These are phyloP conservation scores for Endogone sp. DNA, from an alignment of 192 early-diverging fungal species.

Conservation along the genomic window DNA sequence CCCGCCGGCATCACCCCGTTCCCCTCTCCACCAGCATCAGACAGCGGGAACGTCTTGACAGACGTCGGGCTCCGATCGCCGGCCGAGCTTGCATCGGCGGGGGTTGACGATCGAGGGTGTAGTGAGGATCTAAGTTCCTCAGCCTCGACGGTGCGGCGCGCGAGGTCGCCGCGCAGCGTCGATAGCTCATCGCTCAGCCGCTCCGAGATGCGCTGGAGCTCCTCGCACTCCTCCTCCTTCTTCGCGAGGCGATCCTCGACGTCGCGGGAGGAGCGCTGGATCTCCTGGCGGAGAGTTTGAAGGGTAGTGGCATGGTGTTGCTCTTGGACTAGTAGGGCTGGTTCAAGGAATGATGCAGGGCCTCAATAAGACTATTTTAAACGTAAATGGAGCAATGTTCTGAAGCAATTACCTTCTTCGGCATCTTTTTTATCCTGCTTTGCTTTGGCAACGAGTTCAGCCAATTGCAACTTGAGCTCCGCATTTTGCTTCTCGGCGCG, in stretches of 20 bases:
- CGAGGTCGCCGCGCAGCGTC: no score
- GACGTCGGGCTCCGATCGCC: no score
- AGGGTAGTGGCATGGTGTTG: slow-evolving; percentile 4
- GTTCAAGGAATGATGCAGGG: no score
- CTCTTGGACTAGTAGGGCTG: no score
- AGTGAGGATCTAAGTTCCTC: no score
- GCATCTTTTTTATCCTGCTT: slow-evolving; percentile 12
- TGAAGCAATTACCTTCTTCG: slow-evolving; percentile 14
- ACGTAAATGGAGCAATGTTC: not conserved
- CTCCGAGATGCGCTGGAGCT: slow-evolving; percentile 35
- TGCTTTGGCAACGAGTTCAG: slow-evolving; percentile 6
- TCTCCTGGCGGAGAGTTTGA: slow-evolving; percentile 5
- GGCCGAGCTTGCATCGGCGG: no score
- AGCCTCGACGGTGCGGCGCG: no score
- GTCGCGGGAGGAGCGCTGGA: slow-evolving; percentile 6
- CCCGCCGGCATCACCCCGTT: no score
- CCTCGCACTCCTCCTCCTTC: slow-evolving; percentile 45
- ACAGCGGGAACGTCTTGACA: no score
- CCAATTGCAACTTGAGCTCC: slow-evolving; percentile 2
- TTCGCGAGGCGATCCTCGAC: slow-evolving; percentile 29
- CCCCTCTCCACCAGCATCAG: no score
- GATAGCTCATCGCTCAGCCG: slow-evolving; percentile 11
- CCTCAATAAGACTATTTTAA: no score
- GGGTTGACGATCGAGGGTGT: no score
- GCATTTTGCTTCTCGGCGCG: slow-evolving; percentile 11